phyloP scores from a whole-genome alignment of 2,329 filamentous ascomycete genomes.

The Teratosphaeria epicoccoides region DNA sequence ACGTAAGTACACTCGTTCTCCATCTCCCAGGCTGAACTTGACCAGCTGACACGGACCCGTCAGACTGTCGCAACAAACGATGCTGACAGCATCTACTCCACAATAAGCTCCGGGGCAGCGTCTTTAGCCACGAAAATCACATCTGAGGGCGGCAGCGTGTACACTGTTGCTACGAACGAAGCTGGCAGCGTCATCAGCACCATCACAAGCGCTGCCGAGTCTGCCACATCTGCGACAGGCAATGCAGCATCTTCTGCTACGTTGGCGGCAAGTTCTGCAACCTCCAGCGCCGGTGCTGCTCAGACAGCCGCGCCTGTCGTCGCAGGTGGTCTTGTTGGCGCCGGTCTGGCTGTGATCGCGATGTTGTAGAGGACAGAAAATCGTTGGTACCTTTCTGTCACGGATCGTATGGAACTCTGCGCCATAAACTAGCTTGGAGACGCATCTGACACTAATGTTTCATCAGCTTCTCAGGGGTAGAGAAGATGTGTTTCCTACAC shows the following conservation, averaged over 20 bases:
- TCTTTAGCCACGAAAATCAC: conserved; percentile 3
- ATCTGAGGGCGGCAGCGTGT: conserved; percentile 6
- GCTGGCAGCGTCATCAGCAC: conserved; percentile 9
- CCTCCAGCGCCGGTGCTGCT: conserved; percentile 8
- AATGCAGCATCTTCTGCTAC: neutral
- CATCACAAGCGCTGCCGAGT: conserved; percentile 1
- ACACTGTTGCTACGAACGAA: conserved; percentile 7
- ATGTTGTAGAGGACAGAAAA: conserved; percentile 12
- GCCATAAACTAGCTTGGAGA: no score
- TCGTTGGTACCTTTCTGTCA: no score
- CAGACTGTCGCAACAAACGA: conserved; percentile 4
- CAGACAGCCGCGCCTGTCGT: conserved; percentile 14
- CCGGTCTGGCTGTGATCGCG: conserved; percentile 23
- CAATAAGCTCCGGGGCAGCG: conserved; percentile 10
- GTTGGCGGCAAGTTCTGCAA: neutral
- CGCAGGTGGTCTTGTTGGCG: conserved; percentile 23
- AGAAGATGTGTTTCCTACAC: neutral
- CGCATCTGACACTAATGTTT: no score
- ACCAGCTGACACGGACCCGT: neutral
- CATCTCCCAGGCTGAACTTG: conserved; percentile 4
- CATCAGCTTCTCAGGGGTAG: no score
- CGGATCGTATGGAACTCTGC: no score
- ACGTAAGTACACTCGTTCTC: neutral
- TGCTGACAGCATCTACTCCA: conserved; percentile 8
- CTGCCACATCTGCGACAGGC: conserved; percentile 1